Percentiles rank a stretch among this genome's conserved stretches.
Conservation (phyloP, 306 rosid species). For the Castanea crenata region DNA sequence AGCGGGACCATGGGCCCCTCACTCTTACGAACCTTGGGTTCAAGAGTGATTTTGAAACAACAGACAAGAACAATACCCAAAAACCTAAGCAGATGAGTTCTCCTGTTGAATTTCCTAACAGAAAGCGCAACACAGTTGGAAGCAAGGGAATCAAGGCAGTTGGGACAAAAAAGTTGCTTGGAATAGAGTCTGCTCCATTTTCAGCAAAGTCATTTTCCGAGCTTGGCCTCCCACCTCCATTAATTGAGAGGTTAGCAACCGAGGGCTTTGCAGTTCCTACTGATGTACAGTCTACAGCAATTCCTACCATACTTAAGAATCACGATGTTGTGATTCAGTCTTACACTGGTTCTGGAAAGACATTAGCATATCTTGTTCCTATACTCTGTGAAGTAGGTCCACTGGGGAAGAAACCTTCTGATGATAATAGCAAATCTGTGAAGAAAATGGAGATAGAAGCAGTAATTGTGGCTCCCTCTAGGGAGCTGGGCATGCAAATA, state of each 20-base stretch:
- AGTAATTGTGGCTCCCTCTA: constrained; percentile 86
- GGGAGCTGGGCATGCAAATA: constrained; percentile 98
- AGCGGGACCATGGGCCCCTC: constrained; percentile 41
- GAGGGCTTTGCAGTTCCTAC: constrained; percentile 82
- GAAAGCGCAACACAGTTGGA: constrained; percentile 40
- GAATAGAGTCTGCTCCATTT: constrained; percentile 61
- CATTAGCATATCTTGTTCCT: constrained; percentile 86
- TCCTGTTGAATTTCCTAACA: constrained; percentile 37
- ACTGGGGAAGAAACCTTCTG: constrained; percentile 31
- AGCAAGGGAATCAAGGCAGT: constrained; percentile 34
- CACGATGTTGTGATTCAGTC: constrained; percentile 90
- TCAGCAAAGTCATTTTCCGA: constrained; percentile 73
- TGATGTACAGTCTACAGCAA: constrained; percentile 77
- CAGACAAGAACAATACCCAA: constrained; percentile 22
- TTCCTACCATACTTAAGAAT: constrained; percentile 71
- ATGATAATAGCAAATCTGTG: constrained; percentile 34
- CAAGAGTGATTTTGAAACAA: constrained; percentile 35
- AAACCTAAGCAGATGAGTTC: constrained; percentile 36
- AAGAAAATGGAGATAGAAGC: constrained; percentile 78
- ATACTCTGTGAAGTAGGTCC: constrained; percentile 72
- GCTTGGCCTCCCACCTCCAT: constrained; percentile 62
- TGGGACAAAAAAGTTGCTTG: constrained; percentile 26
- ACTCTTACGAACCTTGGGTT: constrained; percentile 55
- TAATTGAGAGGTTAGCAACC: constrained; percentile 68
- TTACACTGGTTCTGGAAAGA: constrained; percentile 94